Conservation (phyloP, 2,329 filamentous ascomycete species). For the Metarhizium guizhouense region DNA sequence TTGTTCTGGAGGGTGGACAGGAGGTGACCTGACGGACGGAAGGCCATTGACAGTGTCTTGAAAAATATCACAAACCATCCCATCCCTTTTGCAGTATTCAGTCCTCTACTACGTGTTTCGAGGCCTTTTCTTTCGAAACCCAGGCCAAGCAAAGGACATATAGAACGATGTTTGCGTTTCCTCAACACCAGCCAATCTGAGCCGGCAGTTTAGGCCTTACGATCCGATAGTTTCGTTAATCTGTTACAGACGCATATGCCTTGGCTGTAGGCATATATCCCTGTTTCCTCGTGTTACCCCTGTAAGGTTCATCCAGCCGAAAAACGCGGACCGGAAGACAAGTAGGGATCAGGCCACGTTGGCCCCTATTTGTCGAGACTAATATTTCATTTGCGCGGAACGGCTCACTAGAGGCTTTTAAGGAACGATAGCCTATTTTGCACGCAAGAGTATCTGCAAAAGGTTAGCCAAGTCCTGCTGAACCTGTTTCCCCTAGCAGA, state of each 20-base stretch:
- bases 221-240: not conserved
- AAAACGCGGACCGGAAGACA: not conserved
- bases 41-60: not conserved
- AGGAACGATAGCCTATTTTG: not conserved
- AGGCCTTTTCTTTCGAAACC: not conserved
- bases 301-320: slow-evolving; percentile 6
- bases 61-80: not conserved
- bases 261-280: slow-evolving; percentile 1
- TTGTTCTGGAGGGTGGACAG: not conserved
- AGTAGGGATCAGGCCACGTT: not conserved
- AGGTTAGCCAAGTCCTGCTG: not conserved
- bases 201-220: not conserved
- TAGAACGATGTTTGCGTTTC: not conserved
- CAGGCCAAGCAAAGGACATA: not conserved
- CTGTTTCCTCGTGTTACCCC: slow-evolving; percentile 8
- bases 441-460: not conserved
- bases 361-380: not conserved
- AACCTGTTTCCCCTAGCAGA: not conserved
- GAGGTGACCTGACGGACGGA: not conserved
- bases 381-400: not conserved
- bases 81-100: not conserved
- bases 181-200: not conserved
- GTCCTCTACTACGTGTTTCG: not conserved
- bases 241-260: not conserved
- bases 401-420: not conserved